A percentile compares a stretch with the other conserved stretches of the same genome.
phyloP scores from a whole-genome alignment of 23 red algal genomes.

The Agarophyton chilense region DNA sequence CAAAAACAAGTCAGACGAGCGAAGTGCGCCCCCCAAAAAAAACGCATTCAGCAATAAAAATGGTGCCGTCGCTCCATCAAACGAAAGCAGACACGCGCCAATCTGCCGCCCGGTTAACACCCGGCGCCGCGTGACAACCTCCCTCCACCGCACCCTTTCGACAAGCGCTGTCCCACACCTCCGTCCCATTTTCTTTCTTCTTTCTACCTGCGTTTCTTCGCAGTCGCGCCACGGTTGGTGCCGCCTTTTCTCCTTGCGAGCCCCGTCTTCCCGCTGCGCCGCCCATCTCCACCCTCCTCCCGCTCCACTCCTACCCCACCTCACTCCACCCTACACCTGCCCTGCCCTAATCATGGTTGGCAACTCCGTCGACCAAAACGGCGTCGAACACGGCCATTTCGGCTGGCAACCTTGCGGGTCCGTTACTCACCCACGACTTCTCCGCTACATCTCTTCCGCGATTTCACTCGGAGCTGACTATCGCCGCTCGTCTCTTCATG shows the following conservation, averaged over 20 bases:
- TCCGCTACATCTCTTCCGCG: not conserved
- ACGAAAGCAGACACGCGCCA: no score
- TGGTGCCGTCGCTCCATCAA: no score
- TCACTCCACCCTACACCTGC: not conserved
- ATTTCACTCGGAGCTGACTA: not conserved
- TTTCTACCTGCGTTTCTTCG: not conserved
- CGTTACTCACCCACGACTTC: not conserved
- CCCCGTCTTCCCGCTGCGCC: not conserved
- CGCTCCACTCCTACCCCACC: not conserved
- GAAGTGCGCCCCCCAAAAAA: no score
- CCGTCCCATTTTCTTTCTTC: not conserved
- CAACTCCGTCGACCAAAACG: constrained; percentile 27
- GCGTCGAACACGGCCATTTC: constrained; percentile 55
- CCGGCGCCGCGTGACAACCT: not conserved
- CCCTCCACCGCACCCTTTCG: not conserved
- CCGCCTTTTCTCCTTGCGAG: not conserved
- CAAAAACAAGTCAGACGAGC: no score
- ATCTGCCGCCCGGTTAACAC: no score
- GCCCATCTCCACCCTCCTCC: not conserved
- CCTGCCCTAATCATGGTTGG: not conserved
- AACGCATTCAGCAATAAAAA: no score
- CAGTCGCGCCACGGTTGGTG: not conserved
- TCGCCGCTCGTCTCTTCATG: not conserved
- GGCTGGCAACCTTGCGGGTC: constrained; percentile 71
- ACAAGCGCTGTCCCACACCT: not conserved